Conservation (phyloP, 352 stramenopile species). For the Hyaloperonospora arabidopsidis region DNA sequence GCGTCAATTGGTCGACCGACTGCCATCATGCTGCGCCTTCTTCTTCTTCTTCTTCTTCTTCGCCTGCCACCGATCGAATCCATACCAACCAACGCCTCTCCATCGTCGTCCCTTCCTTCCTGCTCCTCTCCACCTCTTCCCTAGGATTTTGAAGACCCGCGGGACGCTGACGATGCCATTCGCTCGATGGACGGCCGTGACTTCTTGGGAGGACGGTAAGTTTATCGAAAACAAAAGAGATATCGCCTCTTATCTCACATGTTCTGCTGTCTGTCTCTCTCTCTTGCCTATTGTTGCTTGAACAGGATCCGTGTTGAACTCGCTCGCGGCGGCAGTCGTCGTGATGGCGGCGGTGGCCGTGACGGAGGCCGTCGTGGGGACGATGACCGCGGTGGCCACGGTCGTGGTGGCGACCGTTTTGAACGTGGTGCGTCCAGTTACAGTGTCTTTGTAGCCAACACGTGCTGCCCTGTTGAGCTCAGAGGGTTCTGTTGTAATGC, state of each 20-base stretch:
- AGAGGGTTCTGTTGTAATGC: no score
- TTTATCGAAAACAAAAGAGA: not conserved
- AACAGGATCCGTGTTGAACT: constrained; percentile 73
- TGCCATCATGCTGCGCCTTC: constrained; percentile 37
- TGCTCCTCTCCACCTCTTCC: constrained; percentile 44
- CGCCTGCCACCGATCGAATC: constrained; percentile 22
- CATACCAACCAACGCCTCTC: constrained; percentile 43
- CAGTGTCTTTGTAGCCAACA: not conserved
- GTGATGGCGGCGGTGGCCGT: constrained; percentile 41
- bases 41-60: constrained; percentile 16
- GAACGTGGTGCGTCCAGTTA: constrained; percentile 46
- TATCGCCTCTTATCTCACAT: no score
- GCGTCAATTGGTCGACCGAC: constrained; percentile 3
- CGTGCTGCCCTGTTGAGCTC: no score
- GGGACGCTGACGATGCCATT: constrained; percentile 81
- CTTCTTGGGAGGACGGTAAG: constrained; percentile 77
- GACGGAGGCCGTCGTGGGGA: constrained; percentile 28
- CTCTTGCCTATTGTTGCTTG: constrained; percentile 1
- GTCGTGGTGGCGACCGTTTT: constrained; percentile 41
- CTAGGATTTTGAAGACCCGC: constrained; percentile 86
- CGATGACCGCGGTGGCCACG: constrained; percentile 26
- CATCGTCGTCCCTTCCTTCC: constrained; percentile 41
- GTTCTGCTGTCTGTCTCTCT: no score
- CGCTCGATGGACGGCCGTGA: constrained; percentile 80
- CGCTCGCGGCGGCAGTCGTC: constrained; percentile 63